These are phyloP conservation scores for Solanum chiquidenum DNA, from an alignment of 257 asterid species.

Conservation along the genomic window DNA sequence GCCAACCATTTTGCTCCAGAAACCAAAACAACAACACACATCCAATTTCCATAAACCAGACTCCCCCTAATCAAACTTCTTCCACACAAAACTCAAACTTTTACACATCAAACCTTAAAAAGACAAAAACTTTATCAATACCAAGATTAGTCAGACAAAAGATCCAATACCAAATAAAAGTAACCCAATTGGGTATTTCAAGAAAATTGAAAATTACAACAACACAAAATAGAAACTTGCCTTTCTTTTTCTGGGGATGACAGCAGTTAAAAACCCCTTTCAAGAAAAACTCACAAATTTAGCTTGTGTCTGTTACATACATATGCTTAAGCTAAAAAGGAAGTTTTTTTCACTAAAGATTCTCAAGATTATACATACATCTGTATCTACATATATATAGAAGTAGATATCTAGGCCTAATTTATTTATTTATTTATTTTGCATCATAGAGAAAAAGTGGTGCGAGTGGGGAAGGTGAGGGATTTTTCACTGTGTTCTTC, in stretches of 20 bases:
- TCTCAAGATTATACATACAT: background rate
- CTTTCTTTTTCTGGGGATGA: background rate
- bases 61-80: background rate
- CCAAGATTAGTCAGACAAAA: background rate
- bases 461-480: background rate
- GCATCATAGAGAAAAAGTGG: background rate
- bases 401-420: background rate
- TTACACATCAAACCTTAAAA: background rate
- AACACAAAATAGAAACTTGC: background rate
- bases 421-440: background rate
- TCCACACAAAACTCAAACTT: background rate
- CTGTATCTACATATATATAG: background rate
- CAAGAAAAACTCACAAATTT: background rate
- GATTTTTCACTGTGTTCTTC: background rate
- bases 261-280: background rate
- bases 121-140: background rate
- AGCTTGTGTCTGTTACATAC: background rate
- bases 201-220: background rate
- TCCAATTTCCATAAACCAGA: background rate
- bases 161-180: background rate
- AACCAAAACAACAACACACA: background rate
- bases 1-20: background rate
- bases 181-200: background rate
- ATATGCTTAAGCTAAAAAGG: background rate
- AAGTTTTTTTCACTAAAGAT: background rate